These are phyloP conservation scores for Russula foetens DNA, from an alignment of 768 basidiomycete genomes.

Conservation along the genomic window DNA sequence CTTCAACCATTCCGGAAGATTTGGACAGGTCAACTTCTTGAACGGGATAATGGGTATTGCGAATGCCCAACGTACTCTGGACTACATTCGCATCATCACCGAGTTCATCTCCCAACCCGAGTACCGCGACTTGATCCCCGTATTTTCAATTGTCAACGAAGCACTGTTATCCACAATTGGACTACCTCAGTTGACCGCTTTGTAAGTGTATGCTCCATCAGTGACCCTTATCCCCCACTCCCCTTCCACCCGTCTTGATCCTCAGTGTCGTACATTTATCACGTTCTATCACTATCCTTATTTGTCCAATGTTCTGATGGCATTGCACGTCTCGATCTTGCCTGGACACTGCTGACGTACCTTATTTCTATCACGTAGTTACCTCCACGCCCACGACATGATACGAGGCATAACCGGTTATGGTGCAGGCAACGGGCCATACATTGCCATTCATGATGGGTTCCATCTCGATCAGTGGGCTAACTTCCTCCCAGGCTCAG, in stretches of 20 bases:
- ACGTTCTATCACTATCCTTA: background rate
- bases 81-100: slow-evolving; percentile 67
- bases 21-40: slow-evolving; percentile 56
- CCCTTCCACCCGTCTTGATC: background rate
- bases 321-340: background rate
- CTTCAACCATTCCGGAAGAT: slow-evolving; percentile 53
- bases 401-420: slow-evolving; percentile 70
- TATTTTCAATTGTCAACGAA: slow-evolving; percentile 65
- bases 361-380: slow-evolving; percentile 38
- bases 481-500: slow-evolving; percentile 34
- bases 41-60: slow-evolving; percentile 80
- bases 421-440: slow-evolving; percentile 60
- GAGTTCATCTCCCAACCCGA: slow-evolving; percentile 80
- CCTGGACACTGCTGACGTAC: slow-evolving; percentile 9
- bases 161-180: slow-evolving; percentile 50
- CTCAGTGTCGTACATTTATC: background rate
- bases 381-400: slow-evolving; percentile 51
- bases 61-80: slow-evolving; percentile 75
- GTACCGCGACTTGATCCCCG: slow-evolving; percentile 53
- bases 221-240: slow-evolving; percentile 25
- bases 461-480: slow-evolving; percentile 43
- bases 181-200: slow-evolving; percentile 43
- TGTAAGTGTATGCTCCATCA: slow-evolving; percentile 36
- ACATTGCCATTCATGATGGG: slow-evolving; percentile 46
- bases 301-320: background rate